Conservation (phyloP, 2,329 filamentous ascomycete genomes). For the Colletotrichum sansevieriae region DNA sequence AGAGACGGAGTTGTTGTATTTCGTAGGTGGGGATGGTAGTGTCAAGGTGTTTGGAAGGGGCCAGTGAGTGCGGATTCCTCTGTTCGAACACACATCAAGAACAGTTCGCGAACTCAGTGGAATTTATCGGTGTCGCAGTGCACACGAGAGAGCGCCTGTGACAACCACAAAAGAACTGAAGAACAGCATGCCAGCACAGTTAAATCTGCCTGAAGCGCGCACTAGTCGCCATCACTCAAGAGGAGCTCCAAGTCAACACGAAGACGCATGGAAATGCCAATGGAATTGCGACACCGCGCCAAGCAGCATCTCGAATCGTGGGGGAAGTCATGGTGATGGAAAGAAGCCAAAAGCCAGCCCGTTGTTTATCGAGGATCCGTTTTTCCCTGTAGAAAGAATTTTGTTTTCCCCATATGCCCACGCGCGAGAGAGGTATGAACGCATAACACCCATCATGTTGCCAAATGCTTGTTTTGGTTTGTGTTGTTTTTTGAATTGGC, state of each 20-base stretch:
- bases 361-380: constrained; percentile 36
- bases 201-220: too few species aligned
- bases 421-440: constrained; percentile 32
- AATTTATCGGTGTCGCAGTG: too few species aligned
- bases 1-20: constrained; percentile 83
- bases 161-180: too few species aligned
- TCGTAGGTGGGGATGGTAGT: constrained; percentile 81
- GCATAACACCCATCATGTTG: constrained; percentile 19
- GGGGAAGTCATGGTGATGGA: constrained; percentile 4
- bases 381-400: constrained; percentile 30
- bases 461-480: constrained; percentile 31
- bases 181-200: too few species aligned
- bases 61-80: constrained; percentile 51
- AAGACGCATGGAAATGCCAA: neutral
- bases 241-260: too few species aligned
- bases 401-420: constrained; percentile 11
- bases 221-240: neutral
- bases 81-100: too few species aligned
- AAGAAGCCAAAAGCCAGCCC: constrained; percentile 32
- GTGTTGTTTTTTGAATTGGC: constrained; percentile 29
- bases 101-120: too few species aligned
- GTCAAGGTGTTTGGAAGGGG: constrained; percentile 90
- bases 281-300: constrained; percentile 8
- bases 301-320: neutral
- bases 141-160: too few species aligned